Evolutionary conservation across 1,284 basidiomycete species (phyloP).

Genomic region (Moniliophthora roreri): DNA sequence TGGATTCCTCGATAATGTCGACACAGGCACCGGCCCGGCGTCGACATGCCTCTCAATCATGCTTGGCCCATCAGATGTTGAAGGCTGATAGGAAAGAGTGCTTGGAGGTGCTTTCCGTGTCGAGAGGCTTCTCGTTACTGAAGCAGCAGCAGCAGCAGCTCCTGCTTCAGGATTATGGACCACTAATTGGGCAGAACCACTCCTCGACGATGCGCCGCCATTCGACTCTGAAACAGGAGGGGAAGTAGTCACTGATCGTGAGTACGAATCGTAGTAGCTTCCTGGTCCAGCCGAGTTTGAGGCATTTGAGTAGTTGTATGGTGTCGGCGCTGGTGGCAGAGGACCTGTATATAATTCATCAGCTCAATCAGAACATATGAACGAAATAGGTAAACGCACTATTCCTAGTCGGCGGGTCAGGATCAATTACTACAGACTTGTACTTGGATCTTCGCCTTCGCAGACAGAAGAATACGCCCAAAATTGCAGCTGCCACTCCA

Average conservation of each 20-base stretch:
- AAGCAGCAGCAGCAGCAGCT: constrained; percentile 7
- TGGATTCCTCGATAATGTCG: constrained; percentile 15
- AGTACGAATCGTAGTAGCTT: neutral
- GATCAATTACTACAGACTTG: constrained; percentile 11
- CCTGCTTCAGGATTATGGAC: constrained; percentile 5
- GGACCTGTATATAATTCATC: too few relatives aligned
- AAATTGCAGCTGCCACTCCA: constrained; percentile 2
- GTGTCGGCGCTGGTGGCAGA: neutral
- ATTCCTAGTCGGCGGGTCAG: neutral
- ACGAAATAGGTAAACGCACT: neutral
- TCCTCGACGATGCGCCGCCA: neutral
- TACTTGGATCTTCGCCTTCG: neutral
- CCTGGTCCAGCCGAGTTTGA: neutral
- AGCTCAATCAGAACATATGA: neutral
- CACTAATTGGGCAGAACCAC: neutral
- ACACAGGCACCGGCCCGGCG: constrained; percentile 17
- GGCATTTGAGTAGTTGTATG: neutral
- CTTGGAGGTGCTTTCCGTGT: constrained; percentile 11
- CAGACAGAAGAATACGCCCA: constrained; percentile 11
- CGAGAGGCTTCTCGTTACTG: neutral
- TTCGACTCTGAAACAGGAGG: neutral
- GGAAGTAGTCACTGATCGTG: neutral
- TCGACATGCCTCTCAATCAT: constrained; percentile 17
- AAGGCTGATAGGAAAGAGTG: neutral
- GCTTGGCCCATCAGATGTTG: neutral